Evolutionary conservation across 495 filamentous ascomycete species (phyloP).

Genomic region (Cryomyces minteri): DNA sequence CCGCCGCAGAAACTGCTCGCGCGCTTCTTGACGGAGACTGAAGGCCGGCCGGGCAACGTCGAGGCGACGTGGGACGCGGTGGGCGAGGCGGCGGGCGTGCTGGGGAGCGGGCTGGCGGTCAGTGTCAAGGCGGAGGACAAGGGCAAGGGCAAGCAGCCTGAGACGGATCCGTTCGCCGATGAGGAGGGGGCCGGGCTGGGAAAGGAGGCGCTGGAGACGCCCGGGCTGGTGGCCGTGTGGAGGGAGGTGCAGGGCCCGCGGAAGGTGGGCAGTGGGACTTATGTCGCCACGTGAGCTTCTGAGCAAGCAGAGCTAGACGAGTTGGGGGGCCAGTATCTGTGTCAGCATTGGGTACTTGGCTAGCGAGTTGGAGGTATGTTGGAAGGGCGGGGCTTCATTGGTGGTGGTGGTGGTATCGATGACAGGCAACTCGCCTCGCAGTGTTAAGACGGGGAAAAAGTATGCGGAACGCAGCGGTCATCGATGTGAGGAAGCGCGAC

Average conservation of each 20-base stretch:
- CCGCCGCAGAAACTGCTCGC: conserved; percentile 52
- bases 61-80: conserved; percentile 69
- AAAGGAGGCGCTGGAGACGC: conserved; percentile 16
- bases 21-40: conserved; percentile 58
- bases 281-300: conserved; percentile 27
- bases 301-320: too few relatives aligned
- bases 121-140: conserved; percentile 33
- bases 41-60: conserved; percentile 55
- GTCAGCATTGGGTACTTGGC: too few relatives aligned
- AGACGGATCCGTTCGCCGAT: conserved; percentile 50
- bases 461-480: too few relatives aligned
- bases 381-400: too few relatives aligned
- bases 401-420: too few relatives aligned
- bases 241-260: conserved; percentile 49
- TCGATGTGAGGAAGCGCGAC: too few relatives aligned
- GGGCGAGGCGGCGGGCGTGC: conserved; percentile 27
- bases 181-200: conserved; percentile 28
- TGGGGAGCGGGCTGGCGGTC: conserved; percentile 38
- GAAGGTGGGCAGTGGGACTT: conserved; percentile 67
- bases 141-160: conserved; percentile 21
- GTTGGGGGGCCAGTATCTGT: too few relatives aligned
- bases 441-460: too few relatives aligned
- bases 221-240: conserved; percentile 37
- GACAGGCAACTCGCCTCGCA: too few relatives aligned
- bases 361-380: too few relatives aligned